Evolutionary conservation across 192 early-diverging fungal genomes (phyloP).

Genomic region (Mortierella alpina): DNA sequence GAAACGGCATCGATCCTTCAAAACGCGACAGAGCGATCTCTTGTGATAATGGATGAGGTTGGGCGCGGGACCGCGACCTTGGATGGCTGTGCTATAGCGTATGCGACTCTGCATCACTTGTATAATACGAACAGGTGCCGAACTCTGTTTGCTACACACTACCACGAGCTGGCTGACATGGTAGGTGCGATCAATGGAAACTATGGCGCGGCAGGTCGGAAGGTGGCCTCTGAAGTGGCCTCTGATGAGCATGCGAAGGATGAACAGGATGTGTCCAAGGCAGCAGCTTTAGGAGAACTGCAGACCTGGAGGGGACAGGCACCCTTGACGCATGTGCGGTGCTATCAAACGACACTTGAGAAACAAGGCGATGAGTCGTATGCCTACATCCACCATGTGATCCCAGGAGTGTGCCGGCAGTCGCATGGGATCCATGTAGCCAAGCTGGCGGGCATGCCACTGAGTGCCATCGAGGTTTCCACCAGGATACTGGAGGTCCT

Average conservation of each 20-base stretch:
- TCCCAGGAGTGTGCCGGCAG: constrained; percentile 70
- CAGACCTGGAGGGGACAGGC: constrained; percentile 18
- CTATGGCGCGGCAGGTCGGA: not conserved
- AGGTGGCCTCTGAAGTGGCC: not conserved
- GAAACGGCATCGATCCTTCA: constrained; percentile 60
- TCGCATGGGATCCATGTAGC: constrained; percentile 84
- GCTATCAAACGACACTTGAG: constrained; percentile 55
- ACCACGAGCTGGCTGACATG: constrained; percentile 75
- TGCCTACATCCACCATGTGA: constrained; percentile 73
- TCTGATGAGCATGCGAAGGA: not conserved
- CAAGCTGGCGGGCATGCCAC: constrained; percentile 71
- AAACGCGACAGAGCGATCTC: constrained; percentile 55
- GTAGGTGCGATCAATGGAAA: constrained; percentile 26
- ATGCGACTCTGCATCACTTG: constrained; percentile 71
- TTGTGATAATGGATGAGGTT: constrained; percentile 66
- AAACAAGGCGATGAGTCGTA: constrained; percentile 53
- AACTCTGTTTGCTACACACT: constrained; percentile 83
- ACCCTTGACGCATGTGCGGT: constrained; percentile 22
- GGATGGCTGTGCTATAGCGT: constrained; percentile 80
- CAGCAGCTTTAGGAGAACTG: not conserved
- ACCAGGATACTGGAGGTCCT: constrained; percentile 11
- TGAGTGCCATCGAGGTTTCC: constrained; percentile 52
- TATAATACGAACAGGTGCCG: constrained; percentile 67
- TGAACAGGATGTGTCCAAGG: not conserved
- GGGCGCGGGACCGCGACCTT: constrained; percentile 67